phyloP scores from a whole-genome alignment of 2,329 filamentous ascomycete species.

The Sclerotiophoma versabilis region DNA sequence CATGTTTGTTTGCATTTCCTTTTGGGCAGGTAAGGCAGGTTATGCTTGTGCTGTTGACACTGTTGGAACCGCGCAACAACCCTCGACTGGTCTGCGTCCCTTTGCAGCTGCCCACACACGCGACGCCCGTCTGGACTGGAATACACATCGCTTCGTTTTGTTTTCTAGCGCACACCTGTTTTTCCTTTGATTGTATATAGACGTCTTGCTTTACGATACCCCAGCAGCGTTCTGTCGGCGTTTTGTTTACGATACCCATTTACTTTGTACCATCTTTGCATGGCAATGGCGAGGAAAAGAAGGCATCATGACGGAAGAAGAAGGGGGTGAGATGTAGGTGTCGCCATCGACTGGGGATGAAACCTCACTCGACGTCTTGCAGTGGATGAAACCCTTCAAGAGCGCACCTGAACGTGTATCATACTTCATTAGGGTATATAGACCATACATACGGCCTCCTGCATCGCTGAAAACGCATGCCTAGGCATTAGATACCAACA shows the following conservation, averaged over 20 bases:
- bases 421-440: slow-evolving; percentile 23
- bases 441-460: slow-evolving; percentile 11
- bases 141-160: neutral
- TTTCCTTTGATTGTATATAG: slow-evolving; percentile 20
- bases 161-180: neutral
- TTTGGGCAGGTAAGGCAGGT: slow-evolving; percentile 30
- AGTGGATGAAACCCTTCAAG: slow-evolving; percentile 17
- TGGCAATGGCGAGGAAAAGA: neutral
- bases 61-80: slow-evolving; percentile 8
- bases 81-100: slow-evolving; percentile 12
- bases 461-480: slow-evolving; percentile 30
- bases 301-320: neutral
- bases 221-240: slow-evolving; percentile 6
- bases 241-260: neutral
- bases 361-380: slow-evolving; percentile 4
- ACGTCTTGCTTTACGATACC: slow-evolving; percentile 21
- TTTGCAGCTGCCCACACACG: slow-evolving; percentile 25
- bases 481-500: slow-evolving; percentile 1
- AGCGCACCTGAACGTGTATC: slow-evolving; percentile 10
- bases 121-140: slow-evolving; percentile 11
- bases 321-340: neutral
- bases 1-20: slow-evolving; percentile 17
- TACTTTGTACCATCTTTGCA: neutral
- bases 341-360: slow-evolving; percentile 2
- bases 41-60: slow-evolving; percentile 28